Conservation (phyloP, 108 stramenopile species). For the Conticribra guillardii region DNA sequence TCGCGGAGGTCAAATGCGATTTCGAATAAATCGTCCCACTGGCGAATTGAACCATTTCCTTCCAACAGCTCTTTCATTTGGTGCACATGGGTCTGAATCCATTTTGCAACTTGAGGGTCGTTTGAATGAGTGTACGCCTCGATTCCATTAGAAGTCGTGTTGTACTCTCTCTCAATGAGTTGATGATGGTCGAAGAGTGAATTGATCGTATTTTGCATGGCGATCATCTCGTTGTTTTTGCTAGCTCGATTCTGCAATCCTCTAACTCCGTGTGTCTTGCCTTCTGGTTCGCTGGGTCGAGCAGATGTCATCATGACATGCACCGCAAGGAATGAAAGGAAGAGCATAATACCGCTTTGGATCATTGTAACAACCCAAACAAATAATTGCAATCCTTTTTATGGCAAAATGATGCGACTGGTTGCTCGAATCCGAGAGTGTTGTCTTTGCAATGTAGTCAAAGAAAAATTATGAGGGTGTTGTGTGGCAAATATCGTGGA, state of each 20-base stretch:
- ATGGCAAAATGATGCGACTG: too few species aligned
- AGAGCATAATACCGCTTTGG: too few species aligned
- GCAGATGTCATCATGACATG: too few species aligned
- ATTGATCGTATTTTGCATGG: conserved; percentile 21
- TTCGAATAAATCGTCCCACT: conserved; percentile 32
- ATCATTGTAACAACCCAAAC: too few species aligned
- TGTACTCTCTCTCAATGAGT: conserved; percentile 12
- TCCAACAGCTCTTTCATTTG: conserved; percentile 24
- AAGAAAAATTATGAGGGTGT: too few species aligned
- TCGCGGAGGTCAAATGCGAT: conserved; percentile 21
- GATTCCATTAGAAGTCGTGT: conserved; percentile 10
- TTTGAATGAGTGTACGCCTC: conserved; percentile 14
- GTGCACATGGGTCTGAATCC: conserved; percentile 25
- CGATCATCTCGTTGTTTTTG: not conserved
- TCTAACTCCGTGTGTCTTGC: not conserved
- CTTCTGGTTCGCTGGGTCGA: too few species aligned
- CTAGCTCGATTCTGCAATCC: not conserved
- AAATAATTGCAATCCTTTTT: too few species aligned
- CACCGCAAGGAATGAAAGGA: too few species aligned
- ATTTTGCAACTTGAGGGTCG: conserved; percentile 10
- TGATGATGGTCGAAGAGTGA: conserved; percentile 11
- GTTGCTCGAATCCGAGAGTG: too few species aligned
- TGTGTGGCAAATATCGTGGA: too few species aligned
- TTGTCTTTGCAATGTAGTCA: too few species aligned
- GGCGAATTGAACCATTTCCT: conserved; percentile 6